phyloP scores from a whole-genome alignment of 768 basidiomycete genomes.

The Mycena chlorophos region DNA sequence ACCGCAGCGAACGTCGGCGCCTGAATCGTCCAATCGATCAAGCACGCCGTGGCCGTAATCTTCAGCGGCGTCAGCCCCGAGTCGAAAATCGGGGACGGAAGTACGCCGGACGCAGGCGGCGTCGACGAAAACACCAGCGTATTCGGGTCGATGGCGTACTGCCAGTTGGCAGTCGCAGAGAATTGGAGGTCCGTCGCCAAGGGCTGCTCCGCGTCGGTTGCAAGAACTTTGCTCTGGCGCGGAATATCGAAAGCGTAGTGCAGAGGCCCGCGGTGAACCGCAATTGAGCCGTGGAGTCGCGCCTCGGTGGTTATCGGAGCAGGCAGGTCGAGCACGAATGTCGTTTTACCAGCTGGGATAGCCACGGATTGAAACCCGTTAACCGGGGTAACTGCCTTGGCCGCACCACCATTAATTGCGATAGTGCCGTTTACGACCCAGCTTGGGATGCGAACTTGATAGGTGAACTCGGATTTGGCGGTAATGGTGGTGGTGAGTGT shows the following conservation, averaged over 20 bases:
- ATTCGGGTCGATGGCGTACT: constrained; percentile 54
- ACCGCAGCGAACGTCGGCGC: constrained; percentile 36
- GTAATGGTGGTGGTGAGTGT: constrained; percentile 46
- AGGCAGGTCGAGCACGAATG: constrained; percentile 34
- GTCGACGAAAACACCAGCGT: constrained; percentile 27
- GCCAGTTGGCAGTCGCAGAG: constrained; percentile 49
- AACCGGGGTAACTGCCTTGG: constrained; percentile 28
- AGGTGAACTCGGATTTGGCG: constrained; percentile 44
- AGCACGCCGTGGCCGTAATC: constrained; percentile 36
- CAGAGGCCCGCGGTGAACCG: constrained; percentile 41
- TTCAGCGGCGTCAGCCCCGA: constrained; percentile 35
- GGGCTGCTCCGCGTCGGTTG: constrained; percentile 43
- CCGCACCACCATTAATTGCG: constrained; percentile 36
- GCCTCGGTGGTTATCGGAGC: constrained; percentile 38
- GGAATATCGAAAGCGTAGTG: constrained; percentile 44
- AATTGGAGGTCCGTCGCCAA: constrained; percentile 52
- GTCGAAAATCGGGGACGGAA: constrained; percentile 35
- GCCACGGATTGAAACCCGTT: constrained; percentile 35
- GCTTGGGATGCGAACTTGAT: constrained; percentile 50
- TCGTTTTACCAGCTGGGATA: constrained; percentile 33
- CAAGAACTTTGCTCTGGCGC: constrained; percentile 37
- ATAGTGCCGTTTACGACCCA: constrained; percentile 51
- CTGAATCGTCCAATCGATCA: constrained; percentile 34
- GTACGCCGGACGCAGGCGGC: constrained; percentile 24
- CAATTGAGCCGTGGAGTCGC: constrained; percentile 38